These are phyloP conservation scores for Rugonectria rugulosa DNA, from an alignment of 2,329 filamentous ascomycete genomes.

Conservation along the genomic window DNA sequence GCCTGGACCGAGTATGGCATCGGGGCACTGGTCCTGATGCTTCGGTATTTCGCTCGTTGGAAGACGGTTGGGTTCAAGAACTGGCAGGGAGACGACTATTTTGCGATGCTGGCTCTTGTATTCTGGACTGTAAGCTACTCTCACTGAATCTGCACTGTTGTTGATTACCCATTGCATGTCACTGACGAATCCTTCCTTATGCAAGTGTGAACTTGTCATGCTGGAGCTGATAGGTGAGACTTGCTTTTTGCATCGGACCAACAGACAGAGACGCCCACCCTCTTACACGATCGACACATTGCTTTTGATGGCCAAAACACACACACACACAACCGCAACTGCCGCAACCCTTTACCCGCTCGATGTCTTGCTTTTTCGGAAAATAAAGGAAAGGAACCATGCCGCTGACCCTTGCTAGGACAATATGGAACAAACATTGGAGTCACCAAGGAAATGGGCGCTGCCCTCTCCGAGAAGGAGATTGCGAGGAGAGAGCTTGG, in stretches of 20 bases:
- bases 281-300: background rate
- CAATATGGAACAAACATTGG: conserved; percentile 50
- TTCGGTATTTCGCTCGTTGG: conserved; percentile 49
- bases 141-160: background rate
- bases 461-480: conserved; percentile 40
- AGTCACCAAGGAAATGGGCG: conserved; percentile 42
- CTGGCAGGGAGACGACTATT: conserved; percentile 53
- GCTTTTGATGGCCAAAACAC: background rate
- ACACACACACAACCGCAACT: background rate
- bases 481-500: conserved; percentile 42
- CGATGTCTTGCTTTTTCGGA: background rate
- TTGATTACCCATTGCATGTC: background rate
- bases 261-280: background rate
- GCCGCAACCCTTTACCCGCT: too few relatives aligned
- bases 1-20: conserved; percentile 54
- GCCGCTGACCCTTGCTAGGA: conserved; percentile 35
- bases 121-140: conserved; percentile 47
- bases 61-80: conserved; percentile 49
- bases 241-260: background rate
- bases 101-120: conserved; percentile 45
- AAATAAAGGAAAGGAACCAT: background rate
- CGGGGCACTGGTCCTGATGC: conserved; percentile 46
- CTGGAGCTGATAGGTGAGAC: conserved; percentile 43
- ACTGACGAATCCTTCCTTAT: conserved; percentile 1
- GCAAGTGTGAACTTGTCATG: conserved; percentile 41